Evolutionary conservation across 768 basidiomycete genomes (phyloP).

Genomic region (Leccinum disarticulatum): DNA sequence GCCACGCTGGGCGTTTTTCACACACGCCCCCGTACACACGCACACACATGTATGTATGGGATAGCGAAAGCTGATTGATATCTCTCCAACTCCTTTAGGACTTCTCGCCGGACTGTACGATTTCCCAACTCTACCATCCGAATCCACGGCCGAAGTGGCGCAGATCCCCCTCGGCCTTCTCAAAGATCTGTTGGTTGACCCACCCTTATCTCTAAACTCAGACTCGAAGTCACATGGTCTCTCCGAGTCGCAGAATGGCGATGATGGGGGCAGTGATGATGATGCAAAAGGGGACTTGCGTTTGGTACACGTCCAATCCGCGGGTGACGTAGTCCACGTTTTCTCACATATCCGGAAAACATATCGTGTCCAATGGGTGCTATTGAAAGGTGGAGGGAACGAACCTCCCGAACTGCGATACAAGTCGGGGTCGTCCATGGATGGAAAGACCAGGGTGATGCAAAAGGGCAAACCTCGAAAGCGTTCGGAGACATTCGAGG

Average conservation of each 20-base stretch:
- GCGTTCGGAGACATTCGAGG: slow-evolving; percentile 10
- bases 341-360: slow-evolving; percentile 93
- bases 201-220: slow-evolving; percentile 22
- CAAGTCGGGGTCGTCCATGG: slow-evolving; percentile 2
- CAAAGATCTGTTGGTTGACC: slow-evolving; percentile 38
- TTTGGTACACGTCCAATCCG: slow-evolving; percentile 49
- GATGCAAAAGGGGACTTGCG: slow-evolving; percentile 13
- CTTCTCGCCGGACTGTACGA: slow-evolving; percentile 89
- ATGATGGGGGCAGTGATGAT: background rate
- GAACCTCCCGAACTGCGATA: slow-evolving; percentile 40
- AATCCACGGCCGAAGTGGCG: slow-evolving; percentile 34
- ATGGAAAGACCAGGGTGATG: slow-evolving; percentile 6
- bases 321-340: slow-evolving; percentile 71
- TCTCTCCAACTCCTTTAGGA: slow-evolving; percentile 45
- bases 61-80: slow-evolving; percentile 4
- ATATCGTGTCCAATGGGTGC: slow-evolving; percentile 72
- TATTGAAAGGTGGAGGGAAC: slow-evolving; percentile 54
- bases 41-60: background rate
- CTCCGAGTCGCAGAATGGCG: background rate
- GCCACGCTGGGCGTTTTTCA: background rate
- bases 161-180: slow-evolving; percentile 38
- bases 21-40: background rate
- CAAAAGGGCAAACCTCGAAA: slow-evolving; percentile 17
- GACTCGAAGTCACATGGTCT: background rate
- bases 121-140: slow-evolving; percentile 65